A percentile compares a stretch with the other conserved stretches of the same genome.
These are phyloP conservation scores for Aspergillus puulaauensis DNA, from an alignment of 2,329 filamentous ascomycete species.

Conservation along the genomic window DNA sequence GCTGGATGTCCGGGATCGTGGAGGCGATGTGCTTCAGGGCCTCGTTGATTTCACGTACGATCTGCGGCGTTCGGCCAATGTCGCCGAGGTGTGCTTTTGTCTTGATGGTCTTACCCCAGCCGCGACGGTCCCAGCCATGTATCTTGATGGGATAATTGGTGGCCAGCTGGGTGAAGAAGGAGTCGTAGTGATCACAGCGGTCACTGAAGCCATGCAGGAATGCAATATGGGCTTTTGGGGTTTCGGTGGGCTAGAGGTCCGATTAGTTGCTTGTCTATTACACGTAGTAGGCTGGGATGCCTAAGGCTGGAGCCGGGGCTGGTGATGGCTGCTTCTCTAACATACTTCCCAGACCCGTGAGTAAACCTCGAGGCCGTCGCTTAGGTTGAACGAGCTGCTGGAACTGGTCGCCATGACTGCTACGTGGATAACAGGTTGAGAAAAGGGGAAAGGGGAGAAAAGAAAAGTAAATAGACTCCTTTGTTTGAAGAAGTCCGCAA, in stretches of 20 bases:
- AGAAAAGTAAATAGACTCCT: background rate
- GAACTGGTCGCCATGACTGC: background rate
- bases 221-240: background rate
- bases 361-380: background rate
- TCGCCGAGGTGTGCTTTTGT: background rate
- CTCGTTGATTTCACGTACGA: conserved; percentile 5
- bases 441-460: background rate
- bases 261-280: background rate
- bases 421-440: background rate
- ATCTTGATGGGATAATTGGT: conserved; percentile 4
- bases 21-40: background rate
- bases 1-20: background rate
- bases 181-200: conserved; percentile 6
- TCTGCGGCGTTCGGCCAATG: background rate
- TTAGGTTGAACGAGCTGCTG: background rate
- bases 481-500: background rate
- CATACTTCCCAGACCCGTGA: conserved; percentile 6
- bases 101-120: background rate
- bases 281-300: too few species aligned
- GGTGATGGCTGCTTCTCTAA: background rate
- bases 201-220: conserved; percentile 8
- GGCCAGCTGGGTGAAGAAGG: conserved; percentile 3
- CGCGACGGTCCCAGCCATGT: conserved; percentile 5
- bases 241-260: background rate
- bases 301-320: too few species aligned